phyloP scores from a whole-genome alignment of 2,329 filamentous ascomycete species.

The Cryphonectria radicalis region DNA sequence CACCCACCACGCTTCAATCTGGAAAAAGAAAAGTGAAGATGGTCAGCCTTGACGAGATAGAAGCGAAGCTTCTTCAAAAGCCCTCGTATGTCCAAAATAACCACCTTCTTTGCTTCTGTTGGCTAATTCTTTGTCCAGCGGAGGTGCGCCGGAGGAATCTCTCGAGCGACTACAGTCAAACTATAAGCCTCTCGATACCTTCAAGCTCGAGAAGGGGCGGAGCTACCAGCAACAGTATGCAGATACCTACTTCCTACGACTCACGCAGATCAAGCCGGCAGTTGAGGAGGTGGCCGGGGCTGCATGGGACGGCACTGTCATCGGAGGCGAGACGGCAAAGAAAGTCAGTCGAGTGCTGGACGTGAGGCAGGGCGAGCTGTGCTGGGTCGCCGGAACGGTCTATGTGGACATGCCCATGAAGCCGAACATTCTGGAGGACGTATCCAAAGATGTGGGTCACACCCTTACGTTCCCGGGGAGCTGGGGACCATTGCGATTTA shows the following conservation, averaged over 20 bases:
- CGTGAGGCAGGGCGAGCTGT: conserved; percentile 91
- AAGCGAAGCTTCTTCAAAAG: conserved; percentile 50
- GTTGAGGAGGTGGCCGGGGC: conserved; percentile 75
- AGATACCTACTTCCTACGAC: conserved; percentile 94
- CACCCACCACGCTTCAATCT: conserved; percentile 3
- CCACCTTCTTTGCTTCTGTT: background rate
- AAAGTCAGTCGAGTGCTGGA: conserved; percentile 89
- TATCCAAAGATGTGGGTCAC: conserved; percentile 79
- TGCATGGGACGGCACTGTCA: conserved; percentile 77
- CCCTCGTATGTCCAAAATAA: conserved; percentile 48
- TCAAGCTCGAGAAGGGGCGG: conserved; percentile 69
- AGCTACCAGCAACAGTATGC: conserved; percentile 95
- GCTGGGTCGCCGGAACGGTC: conserved; percentile 92
- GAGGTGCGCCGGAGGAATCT: conserved; percentile 41
- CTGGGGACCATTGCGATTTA: background rate
- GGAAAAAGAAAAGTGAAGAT: conserved; percentile 39
- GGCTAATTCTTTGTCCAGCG: conserved; percentile 36
- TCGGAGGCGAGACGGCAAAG: conserved; percentile 74
- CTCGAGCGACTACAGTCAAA: conserved; percentile 54
- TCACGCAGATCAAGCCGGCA: conserved; percentile 83
- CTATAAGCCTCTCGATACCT: conserved; percentile 79
- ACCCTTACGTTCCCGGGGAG: background rate
- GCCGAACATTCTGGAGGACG: conserved; percentile 93
- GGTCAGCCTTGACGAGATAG: conserved; percentile 50
- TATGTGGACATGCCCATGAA: conserved; percentile 98